Base-by-base conservation (phyloP, 345 rosid species). In the Carallia pectinifolia region DNA sequence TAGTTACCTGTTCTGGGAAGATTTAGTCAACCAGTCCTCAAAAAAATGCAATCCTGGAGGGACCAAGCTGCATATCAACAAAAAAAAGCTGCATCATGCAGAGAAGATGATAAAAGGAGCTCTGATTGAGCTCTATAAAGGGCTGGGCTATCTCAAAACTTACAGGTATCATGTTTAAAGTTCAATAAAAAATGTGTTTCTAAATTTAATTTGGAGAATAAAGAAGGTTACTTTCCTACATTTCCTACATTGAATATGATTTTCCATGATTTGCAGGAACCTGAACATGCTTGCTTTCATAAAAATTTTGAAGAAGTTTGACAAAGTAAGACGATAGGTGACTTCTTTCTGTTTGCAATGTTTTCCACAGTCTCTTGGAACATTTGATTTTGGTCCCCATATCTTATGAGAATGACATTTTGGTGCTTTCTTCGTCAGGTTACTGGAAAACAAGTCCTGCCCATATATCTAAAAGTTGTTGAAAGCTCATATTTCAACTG, bases 81-180 rank as follows among this genome's bases (percentile, higher is more conserved):
- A 90, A 77, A 81, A 86, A n/a, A 88, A 87, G 84, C 59, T 96
- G 78, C 85, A 81, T 39, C 90, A 83, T 69, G 98, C 98, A 0
- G 91, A 96, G 84, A 96, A 96, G 80, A 96, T 96, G 90, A 90
- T 92, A 8, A 86, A 79, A 79, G 91, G 94, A 64, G 99, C 96
- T 65, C 73, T 89, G 18, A 38, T 81, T 61, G 99, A 96, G 86
- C 92, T 96, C 65, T 92, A 88, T 65, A 96, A 90, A 83, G 99
- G 93, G 6, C 56, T 96, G 66, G 84, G 88, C 37, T 96, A 90
- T 77, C 98, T 96, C 77, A 88, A 89, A 80, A 90, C 96, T 62
- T 96, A 90, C 76, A 86, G 96, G 94, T 86, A 82, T 1, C 31
- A 6, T 58, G 37, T 58, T 65, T 47, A 40, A 39, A 4, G 5